Evolutionary conservation across 805 yeast species (phyloP).

Genomic region (Sugiyamaella mastotermitis): DNA sequence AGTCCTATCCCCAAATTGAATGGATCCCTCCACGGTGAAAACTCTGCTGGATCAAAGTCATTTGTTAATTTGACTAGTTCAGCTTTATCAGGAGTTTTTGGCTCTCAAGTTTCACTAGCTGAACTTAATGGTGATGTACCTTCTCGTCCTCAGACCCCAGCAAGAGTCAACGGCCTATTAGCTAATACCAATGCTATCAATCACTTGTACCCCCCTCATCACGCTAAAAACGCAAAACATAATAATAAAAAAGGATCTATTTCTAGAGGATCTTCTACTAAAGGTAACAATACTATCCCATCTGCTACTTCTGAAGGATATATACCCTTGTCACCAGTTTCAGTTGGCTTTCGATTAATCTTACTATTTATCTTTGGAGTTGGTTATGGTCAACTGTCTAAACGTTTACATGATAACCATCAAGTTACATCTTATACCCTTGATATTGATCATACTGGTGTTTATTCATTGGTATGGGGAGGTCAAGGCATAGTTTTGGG

Average conservation of each 20-base stretch:
- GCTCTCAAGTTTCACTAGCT: slow-evolving; percentile 32
- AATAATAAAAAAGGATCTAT: neutral
- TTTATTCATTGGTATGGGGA: slow-evolving; percentile 25
- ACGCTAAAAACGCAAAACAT: slow-evolving; percentile 1
- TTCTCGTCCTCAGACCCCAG: slow-evolving; percentile 7
- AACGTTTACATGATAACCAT: slow-evolving; percentile 26
- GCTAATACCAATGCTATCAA: neutral
- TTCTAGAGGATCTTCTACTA: neutral
- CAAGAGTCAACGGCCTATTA: neutral
- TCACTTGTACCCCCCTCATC: too few species aligned
- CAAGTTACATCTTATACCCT: slow-evolving; percentile 21
- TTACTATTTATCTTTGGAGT: slow-evolving; percentile 26
- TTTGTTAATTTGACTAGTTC: slow-evolving; percentile 25
- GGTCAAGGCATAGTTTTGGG: slow-evolving; percentile 26
- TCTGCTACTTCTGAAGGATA: slow-evolving; percentile 11
- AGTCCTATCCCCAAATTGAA: neutral
- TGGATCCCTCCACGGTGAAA: neutral
- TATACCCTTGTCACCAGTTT: slow-evolving; percentile 15
- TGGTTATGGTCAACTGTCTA: slow-evolving; percentile 26
- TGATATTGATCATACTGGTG: slow-evolving; percentile 20
- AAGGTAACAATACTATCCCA: neutral
- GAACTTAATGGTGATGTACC: slow-evolving; percentile 31
- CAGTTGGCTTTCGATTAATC: slow-evolving; percentile 15
- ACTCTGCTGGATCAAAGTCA: slow-evolving; percentile 15
- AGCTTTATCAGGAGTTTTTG: slow-evolving; percentile 35